These are phyloP conservation scores for Fonsecaea pugnacius DNA, from an alignment of 2,329 filamentous ascomycete species.

Conservation along the genomic window DNA sequence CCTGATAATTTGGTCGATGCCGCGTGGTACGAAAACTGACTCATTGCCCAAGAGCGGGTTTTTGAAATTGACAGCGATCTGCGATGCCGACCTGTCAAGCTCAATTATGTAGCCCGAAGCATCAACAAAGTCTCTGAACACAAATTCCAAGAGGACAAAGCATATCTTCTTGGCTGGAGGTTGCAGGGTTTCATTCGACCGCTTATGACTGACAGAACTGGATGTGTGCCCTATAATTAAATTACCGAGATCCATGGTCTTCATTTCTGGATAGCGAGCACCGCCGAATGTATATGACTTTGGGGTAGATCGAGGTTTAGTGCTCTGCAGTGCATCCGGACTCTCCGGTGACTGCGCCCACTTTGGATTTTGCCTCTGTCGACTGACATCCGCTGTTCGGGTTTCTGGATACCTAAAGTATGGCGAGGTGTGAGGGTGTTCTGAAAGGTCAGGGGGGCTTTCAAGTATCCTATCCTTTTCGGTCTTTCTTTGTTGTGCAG, in stretches of 20 bases:
- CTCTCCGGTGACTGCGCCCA: slow-evolving; percentile 16
- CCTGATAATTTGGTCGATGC: slow-evolving; percentile 21
- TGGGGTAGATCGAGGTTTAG: neutral
- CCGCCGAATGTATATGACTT: no score
- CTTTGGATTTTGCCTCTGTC: neutral
- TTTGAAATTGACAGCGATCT: slow-evolving; percentile 21
- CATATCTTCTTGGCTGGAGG: neutral
- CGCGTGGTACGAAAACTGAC: slow-evolving; percentile 8
- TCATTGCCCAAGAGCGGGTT: slow-evolving; percentile 17
- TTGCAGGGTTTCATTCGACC: neutral
- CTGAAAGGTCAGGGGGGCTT: slow-evolving; percentile 16
- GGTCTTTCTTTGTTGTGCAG: slow-evolving; percentile 24
- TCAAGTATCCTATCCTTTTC: slow-evolving; percentile 23
- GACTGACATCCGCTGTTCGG: neutral
- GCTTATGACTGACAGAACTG: neutral
- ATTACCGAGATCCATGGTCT: neutral
- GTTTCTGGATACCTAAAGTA: slow-evolving; percentile 14
- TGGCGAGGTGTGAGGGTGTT: slow-evolving; percentile 10
- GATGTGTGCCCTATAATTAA: slow-evolving; percentile 4
- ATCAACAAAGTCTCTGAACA: slow-evolving; percentile 1
- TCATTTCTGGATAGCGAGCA: neutral
- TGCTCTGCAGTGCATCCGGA: slow-evolving; percentile 29
- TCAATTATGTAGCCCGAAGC: slow-evolving; percentile 18
- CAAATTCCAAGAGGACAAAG: slow-evolving; percentile 23
- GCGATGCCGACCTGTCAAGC: slow-evolving; percentile 20